Percentiles rank a stretch among this genome's conserved stretches.
These are phyloP conservation scores for Rhizophagus sp. DNA, from an alignment of 192 early-diverging fungal species.

Conservation along the genomic window DNA sequence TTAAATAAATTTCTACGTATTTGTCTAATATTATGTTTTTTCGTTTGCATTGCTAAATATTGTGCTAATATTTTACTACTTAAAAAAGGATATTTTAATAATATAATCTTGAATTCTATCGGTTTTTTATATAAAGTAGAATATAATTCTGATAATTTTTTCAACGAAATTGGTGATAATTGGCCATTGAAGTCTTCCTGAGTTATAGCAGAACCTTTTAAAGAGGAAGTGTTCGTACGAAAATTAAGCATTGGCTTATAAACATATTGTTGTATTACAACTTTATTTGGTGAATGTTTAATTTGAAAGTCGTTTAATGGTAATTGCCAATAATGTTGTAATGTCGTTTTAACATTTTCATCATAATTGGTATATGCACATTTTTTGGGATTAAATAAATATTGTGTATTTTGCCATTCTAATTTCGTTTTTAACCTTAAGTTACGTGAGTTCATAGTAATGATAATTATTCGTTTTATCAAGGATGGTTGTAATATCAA, in stretches of 20 bases:
- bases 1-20: constrained; percentile 7
- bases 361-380: neutral
- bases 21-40: neutral
- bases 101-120: constrained; percentile 9
- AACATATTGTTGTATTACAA: constrained; percentile 12
- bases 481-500: too few relatives aligned
- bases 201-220: neutral
- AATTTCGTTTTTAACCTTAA: constrained; percentile 8
- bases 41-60: constrained; percentile 10
- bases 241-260: neutral
- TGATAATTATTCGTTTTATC: too few relatives aligned
- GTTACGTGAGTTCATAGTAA: neutral
- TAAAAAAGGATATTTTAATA: constrained; percentile 15
- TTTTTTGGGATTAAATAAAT: constrained; percentile 6
- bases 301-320: neutral
- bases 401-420: constrained; percentile 20
- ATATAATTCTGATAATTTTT: neutral
- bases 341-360: constrained; percentile 4
- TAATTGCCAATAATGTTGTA: constrained; percentile 14
- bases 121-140: constrained; percentile 1
- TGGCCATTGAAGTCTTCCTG: neutral
- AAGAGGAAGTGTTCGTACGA: too few relatives aligned
- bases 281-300: constrained; percentile 19
- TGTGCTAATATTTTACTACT: constrained; percentile 20
- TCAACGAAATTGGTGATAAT: neutral